Evolutionary conservation across 768 basidiomycete species (phyloP).

Genomic region (Leucosporidium scottii): DNA sequence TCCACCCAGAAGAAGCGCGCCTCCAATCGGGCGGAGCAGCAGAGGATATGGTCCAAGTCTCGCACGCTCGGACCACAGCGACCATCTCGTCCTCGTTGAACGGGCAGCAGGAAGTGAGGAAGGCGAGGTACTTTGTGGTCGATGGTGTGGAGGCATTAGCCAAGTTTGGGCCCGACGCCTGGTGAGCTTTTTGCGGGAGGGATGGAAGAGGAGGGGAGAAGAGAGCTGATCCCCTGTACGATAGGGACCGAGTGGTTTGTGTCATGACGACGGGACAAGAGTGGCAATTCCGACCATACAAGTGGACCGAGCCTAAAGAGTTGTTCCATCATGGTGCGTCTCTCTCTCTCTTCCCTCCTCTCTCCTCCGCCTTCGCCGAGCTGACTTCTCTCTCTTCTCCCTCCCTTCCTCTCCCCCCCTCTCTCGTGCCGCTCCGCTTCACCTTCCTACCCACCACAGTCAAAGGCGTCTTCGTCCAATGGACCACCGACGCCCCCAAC

Average conservation of each 20-base stretch:
- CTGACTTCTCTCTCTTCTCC: neutral
- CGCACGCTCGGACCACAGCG: constrained; percentile 58
- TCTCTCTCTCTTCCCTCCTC: neutral
- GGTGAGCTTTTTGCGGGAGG: constrained; percentile 47
- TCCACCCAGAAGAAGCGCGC: constrained; percentile 67
- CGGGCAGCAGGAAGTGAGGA: constrained; percentile 37
- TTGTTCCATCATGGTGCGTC: constrained; percentile 82
- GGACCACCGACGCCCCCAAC: constrained; percentile 86
- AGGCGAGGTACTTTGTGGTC: constrained; percentile 67
- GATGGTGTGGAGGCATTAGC: constrained; percentile 85
- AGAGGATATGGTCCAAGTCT: constrained; percentile 81
- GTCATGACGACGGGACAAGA: constrained; percentile 97
- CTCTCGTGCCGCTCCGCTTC: neutral
- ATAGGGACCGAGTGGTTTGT: constrained; percentile 79
- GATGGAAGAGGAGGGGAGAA: neutral
- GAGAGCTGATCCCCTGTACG: no score
- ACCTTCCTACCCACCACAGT: constrained; percentile 49
- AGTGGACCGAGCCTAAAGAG: constrained; percentile 87
- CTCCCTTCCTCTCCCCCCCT: neutral
- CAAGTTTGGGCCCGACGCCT: constrained; percentile 81
- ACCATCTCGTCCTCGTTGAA: constrained; percentile 42
- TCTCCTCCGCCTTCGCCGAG: neutral
- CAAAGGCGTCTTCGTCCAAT: constrained; percentile 90
- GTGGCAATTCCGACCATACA: constrained; percentile 96
- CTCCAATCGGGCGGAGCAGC: constrained; percentile 48